phyloP scores from a whole-genome alignment of 257 asterid species.

The Solanum dulcamara region DNA sequence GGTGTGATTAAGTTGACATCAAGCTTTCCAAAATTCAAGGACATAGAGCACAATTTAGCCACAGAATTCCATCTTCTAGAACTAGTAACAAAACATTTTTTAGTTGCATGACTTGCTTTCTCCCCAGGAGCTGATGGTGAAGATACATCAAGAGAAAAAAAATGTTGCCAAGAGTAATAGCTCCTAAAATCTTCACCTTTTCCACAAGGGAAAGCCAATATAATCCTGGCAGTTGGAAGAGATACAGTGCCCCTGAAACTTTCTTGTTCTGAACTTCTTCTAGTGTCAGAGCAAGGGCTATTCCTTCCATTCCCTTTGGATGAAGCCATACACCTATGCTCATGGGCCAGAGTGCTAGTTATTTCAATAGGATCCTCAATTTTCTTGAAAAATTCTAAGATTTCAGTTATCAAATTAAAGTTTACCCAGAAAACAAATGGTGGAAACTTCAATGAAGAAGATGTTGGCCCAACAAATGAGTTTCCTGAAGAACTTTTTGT shows the following conservation, averaged over 20 bases:
- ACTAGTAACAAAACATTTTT: constrained; percentile 22
- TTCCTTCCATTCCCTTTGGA: constrained; percentile 25
- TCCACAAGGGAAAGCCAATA: constrained; percentile 54
- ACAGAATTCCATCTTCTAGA: constrained; percentile 26
- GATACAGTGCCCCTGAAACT: constrained; percentile 42
- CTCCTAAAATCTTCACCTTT: constrained; percentile 27
- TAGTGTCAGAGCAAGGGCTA: constrained; percentile 13
- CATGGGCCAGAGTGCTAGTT: constrained; percentile 15
- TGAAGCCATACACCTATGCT: constrained; percentile 9
- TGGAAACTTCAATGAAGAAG: constrained; percentile 63
- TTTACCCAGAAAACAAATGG: constrained; percentile 68
- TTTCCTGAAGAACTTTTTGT: constrained; percentile 39
- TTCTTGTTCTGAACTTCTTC: constrained; percentile 21
- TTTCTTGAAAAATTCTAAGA: constrained; percentile 37
- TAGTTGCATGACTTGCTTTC: constrained; percentile 28
- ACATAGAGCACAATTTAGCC: constrained; percentile 44
- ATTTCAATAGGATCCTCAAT: constrained; percentile 27
- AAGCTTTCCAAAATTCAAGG: constrained; percentile 45
- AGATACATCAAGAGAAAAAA: constrained; percentile 61
- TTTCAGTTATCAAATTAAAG: constrained; percentile 34
- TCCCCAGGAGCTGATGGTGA: constrained; percentile 23
- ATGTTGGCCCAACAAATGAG: constrained; percentile 40
- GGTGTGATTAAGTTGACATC: constrained; percentile 41
- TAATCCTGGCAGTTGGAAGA: constrained; percentile 67
- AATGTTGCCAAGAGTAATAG: constrained; percentile 52